Evolutionary conservation across 805 yeast genomes (phyloP).

Genomic region (Saturnispora dispora): DNA sequence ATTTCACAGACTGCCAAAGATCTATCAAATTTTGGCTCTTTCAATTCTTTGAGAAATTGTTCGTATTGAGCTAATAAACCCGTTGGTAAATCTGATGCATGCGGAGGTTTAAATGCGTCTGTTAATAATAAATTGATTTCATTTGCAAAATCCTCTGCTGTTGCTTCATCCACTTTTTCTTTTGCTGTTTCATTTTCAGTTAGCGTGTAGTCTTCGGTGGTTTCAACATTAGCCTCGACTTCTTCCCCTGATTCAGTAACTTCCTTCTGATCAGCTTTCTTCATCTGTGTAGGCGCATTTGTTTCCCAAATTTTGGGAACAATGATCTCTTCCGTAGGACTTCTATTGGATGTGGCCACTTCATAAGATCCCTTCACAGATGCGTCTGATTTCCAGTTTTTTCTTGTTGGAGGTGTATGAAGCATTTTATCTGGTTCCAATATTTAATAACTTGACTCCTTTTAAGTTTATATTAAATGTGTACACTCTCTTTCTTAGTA

Average conservation of each 20-base stretch:
- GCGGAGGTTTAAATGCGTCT: constrained; percentile 14
- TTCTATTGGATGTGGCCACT: not conserved
- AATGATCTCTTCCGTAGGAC: not conserved
- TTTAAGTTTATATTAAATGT: not conserved
- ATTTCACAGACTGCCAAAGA: constrained; percentile 29
- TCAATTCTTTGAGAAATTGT: constrained; percentile 23
- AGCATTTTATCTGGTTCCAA: constrained; percentile 16
- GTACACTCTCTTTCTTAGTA: not conserved
- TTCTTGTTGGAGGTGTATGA: constrained; percentile 29
- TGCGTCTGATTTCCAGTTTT: constrained; percentile 22
- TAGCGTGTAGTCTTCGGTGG: not conserved
- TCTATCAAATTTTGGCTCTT: constrained; percentile 29
- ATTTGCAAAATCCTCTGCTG: not conserved
- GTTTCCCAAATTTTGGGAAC: not conserved
- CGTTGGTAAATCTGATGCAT: constrained; percentile 22
- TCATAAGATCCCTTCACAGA: constrained; percentile 8
- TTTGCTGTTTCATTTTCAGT: not conserved
- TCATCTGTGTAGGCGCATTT: not conserved
- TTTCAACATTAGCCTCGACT: not conserved
- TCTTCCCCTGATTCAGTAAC: not conserved
- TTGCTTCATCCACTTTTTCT: not conserved
- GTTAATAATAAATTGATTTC: constrained; percentile 9
- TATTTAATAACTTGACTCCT: not conserved
- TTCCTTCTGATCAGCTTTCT: not conserved
- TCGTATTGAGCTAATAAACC: constrained; percentile 20